Evolutionary conservation across 1,284 basidiomycete genomes (phyloP), one percentile per base, ranked within the genome.

Genomic region (Leccinum pachyderme): DNA sequence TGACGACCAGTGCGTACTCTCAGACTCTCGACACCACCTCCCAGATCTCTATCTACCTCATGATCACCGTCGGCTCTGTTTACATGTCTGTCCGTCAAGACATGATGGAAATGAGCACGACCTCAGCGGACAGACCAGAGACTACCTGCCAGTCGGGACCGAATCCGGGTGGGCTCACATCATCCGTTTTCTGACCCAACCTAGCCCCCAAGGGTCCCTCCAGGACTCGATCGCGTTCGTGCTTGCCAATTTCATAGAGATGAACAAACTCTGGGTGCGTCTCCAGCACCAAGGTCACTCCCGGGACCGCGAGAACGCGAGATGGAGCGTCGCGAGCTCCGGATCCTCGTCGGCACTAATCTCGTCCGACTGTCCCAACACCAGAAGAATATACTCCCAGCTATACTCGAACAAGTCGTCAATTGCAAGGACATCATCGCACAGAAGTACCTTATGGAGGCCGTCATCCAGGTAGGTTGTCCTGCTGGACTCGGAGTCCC

Each of bases 261-360:
- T 98, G 95, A 98, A 97, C 82, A 98, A 98, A 72, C 86, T 97
- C 28, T 98, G 95, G 95, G 95, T 98, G 2, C 86, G 95, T 44
- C 79, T 98, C 24, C 95, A 98, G 71, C 95, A 98, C 66, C 91
- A 95, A 69, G 95, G 95, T 0, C 93, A 96, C 69, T 28, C 27
- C 5, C 27, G 7, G 5, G 27, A 28, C 27, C 27, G 7, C 27
- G 27, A 28, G 27, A 28, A 28, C 3, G 27, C 27, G 27, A 28
- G 27, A 28, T 7, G 27, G 27, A 28, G 3, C 3, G 27, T 28
- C 27, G 3, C 7, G 3, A 28, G 63, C 76, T 98, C 49, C 87
- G 95, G 7, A 97, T 98, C 58, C 81, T 98, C 37, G 95, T 98
- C 59, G 95, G 95, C 25, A 98, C 95, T 13, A 98, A 98, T 69